Conservation (phyloP, 169 alveolate genomes). For the Babesia sp. region DNA sequence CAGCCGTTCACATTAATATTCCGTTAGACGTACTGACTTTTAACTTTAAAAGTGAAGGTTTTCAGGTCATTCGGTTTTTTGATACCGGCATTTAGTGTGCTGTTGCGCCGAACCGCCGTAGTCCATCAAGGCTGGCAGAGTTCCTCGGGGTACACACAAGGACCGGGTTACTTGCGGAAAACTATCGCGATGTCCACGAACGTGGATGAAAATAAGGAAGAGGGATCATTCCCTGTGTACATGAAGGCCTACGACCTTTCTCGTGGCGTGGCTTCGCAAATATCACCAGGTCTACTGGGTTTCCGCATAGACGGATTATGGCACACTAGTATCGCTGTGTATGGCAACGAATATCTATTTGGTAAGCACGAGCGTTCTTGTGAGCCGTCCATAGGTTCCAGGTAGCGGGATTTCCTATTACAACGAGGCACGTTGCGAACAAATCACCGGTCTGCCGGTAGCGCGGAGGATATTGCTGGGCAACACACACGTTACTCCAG, state of each 20-base stretch:
- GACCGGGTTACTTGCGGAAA: not conserved
- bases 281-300: conserved; percentile 36
- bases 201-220: conserved; percentile 4
- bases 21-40: too few relatives aligned
- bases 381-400: not conserved
- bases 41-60: too few relatives aligned
- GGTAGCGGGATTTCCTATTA: conserved; percentile 33
- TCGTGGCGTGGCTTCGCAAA: conserved; percentile 26
- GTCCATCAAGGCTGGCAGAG: too few relatives aligned
- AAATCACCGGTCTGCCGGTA: conserved; percentile 12
- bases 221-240: conserved; percentile 15
- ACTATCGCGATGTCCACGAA: not conserved
- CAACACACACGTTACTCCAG: conserved; percentile 36
- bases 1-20: too few relatives aligned
- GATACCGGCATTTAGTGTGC: too few relatives aligned
- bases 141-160: too few relatives aligned
- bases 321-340: conserved; percentile 49
- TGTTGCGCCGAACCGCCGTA: too few relatives aligned
- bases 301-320: conserved; percentile 44
- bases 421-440: conserved; percentile 23
- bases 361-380: conserved; percentile 4
- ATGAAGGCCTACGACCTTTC: conserved; percentile 54
- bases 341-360: conserved; percentile 51
- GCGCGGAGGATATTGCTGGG: conserved; percentile 10
- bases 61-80: too few relatives aligned